phyloP scores from a whole-genome alignment of 345 rosid genomes.

The Citrus reticulata region DNA sequence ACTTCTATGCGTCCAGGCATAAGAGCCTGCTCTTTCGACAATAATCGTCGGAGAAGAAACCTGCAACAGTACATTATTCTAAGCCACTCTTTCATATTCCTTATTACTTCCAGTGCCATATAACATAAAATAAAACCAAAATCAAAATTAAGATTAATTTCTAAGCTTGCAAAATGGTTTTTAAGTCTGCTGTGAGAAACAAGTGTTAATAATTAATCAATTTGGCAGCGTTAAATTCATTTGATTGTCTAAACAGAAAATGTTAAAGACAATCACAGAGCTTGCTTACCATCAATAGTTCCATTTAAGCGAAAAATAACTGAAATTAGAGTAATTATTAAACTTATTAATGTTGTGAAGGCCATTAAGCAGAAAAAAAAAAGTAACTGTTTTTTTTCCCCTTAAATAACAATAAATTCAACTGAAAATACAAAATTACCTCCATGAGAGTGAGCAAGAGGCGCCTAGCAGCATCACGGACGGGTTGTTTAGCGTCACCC shows the following conservation, averaged over 20 bases:
- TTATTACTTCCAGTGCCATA: not conserved
- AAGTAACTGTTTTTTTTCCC: not conserved
- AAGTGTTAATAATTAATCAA: not conserved
- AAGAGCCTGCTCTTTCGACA: constrained; percentile 96
- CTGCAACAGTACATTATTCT: constrained; percentile 35
- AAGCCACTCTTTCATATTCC: not conserved
- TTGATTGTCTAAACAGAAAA: not conserved
- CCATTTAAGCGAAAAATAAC: not conserved
- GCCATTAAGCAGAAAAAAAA: not conserved
- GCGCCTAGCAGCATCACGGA: constrained; percentile 92
- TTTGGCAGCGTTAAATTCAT: not conserved
- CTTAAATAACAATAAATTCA: not conserved
- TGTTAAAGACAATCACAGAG: not conserved
- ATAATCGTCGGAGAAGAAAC: constrained; percentile 97
- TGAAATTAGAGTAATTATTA: not conserved
- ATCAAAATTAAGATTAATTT: not conserved
- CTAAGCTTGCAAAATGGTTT: not conserved
- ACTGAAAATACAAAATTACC: constrained; percentile 31
- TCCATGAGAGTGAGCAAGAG: constrained; percentile 97
- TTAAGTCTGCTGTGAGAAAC: not conserved
- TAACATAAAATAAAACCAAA: not conserved
- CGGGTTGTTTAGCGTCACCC: constrained; percentile 92
- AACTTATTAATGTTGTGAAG: not conserved
- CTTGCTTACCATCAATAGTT: not conserved
- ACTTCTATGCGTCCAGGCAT: constrained; percentile 93